These are phyloP conservation scores for Gymnopilus dilepis DNA, from an alignment of 768 basidiomycete genomes.

Conservation along the genomic window DNA sequence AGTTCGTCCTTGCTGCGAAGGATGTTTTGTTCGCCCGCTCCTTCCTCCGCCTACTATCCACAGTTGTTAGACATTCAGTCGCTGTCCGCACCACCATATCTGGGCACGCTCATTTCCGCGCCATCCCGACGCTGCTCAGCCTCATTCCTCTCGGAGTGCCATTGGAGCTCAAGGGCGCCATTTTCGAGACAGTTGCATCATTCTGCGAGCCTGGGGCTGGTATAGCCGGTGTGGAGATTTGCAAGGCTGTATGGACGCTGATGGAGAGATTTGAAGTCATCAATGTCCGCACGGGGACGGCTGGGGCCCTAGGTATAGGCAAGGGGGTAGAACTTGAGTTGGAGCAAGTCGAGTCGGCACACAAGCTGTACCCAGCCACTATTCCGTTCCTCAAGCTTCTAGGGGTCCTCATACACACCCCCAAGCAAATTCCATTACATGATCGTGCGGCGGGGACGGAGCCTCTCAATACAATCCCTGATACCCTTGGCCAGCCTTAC, in stretches of 20 bases:
- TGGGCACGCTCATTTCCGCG: constrained; percentile 78
- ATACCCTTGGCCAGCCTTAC: constrained; percentile 79
- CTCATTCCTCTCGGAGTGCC: constrained; percentile 84
- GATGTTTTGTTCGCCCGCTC: constrained; percentile 82
- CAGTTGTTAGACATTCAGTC: constrained; percentile 75
- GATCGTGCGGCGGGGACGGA: constrained; percentile 64
- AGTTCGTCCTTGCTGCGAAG: constrained; percentile 61
- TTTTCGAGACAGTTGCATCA: constrained; percentile 80
- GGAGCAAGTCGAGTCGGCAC: constrained; percentile 83
- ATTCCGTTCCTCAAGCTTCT: constrained; percentile 87
- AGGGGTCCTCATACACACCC: constrained; percentile 81
- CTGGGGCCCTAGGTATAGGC: constrained; percentile 53
- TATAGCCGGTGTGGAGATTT: constrained; percentile 73
- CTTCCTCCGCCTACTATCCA: constrained; percentile 80
- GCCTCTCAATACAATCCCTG: constrained; percentile 76
- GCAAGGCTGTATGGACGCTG: constrained; percentile 79
- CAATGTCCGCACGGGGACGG: constrained; percentile 61
- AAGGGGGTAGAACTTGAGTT: constrained; percentile 88
- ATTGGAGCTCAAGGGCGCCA: constrained; percentile 86
- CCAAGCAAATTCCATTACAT: constrained; percentile 69
- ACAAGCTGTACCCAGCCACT: constrained; percentile 85
- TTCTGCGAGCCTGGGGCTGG: constrained; percentile 87
- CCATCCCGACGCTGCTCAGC: constrained; percentile 78
- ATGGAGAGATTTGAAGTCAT: constrained; percentile 88
- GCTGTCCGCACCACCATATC: constrained; percentile 81